These are phyloP conservation scores for Apostasia ramifera DNA, from an alignment of 106 monocot genomes.

Conservation along the genomic window DNA sequence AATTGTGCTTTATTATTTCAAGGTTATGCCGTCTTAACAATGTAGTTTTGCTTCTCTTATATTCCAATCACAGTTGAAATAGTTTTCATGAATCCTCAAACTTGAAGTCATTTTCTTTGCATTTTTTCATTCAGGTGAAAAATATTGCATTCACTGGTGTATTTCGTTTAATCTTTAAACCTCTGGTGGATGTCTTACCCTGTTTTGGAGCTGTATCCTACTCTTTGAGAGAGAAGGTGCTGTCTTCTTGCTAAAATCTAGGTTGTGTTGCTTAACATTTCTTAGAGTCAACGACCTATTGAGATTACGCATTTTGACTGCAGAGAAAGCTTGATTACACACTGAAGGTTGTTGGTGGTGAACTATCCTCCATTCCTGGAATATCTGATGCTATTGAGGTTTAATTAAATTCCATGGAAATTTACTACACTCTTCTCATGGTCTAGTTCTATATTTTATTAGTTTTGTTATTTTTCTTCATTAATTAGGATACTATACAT, in stretches of 20 bases:
- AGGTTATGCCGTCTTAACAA: no score
- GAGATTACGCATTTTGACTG: not conserved
- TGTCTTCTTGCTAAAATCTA: slow-evolving; percentile 8
- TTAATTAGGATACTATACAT: slow-evolving; percentile 66
- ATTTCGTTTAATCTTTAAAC: slow-evolving; percentile 86
- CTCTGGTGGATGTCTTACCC: slow-evolving; percentile 70
- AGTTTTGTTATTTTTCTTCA: not conserved
- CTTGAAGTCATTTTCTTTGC: no score
- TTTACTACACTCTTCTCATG: not conserved
- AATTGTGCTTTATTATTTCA: no score
- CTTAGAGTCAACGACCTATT: not conserved
- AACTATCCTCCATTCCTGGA: slow-evolving; percentile 77
- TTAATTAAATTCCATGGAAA: not conserved
- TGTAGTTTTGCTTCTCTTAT: no score
- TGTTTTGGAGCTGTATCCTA: slow-evolving; percentile 90
- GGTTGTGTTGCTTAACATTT: slow-evolving; percentile 1
- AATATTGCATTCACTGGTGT: slow-evolving; percentile 83
- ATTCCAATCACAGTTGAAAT: no score
- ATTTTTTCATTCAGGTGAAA: slow-evolving; percentile 51
- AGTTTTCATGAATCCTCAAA: no score
- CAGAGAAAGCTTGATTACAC: slow-evolving; percentile 90
- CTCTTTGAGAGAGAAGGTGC: slow-evolving; percentile 92
- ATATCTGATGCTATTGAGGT: slow-evolving; percentile 94
- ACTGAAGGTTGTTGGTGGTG: slow-evolving; percentile 82
- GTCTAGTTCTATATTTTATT: not conserved